Evolutionary conservation across 2,329 filamentous ascomycete species (phyloP), one percentile per base, ranked within the genome.

Genomic region (Coniochaeta ligniaria): DNA sequence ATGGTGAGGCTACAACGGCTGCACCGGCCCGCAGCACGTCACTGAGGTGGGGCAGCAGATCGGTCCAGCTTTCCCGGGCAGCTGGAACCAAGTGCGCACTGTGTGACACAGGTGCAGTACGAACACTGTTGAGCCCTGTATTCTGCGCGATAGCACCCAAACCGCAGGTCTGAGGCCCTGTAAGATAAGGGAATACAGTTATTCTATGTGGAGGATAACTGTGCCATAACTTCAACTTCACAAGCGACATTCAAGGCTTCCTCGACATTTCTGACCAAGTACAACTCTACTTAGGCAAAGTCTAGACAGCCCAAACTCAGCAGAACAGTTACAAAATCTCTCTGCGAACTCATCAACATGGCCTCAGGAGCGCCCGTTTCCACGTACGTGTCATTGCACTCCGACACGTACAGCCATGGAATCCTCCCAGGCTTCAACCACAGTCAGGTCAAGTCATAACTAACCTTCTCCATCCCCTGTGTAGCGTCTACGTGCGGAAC

Each of bases 311-410:
- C 3, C 17, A 33, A 5, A 28, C 35, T 55, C 26, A 33, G 9
- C 50, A 12, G 26, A 35, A 55, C 50, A 55, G 38, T 5, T 17
- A 28, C 22, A 50, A n/a, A 52, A 5, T 26, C 26, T 52, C 2
- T 52, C 24, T 28, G 47, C 24, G 11, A 28, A 58, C n/a, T 26
- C 55, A 41, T 31, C 58, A 59, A 16, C 59, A 72, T 73, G 71
- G 65, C 70, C 59, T 74, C 76, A 60, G 69, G 67, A 67, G 70
- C 76, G 64, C 78, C 84, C 62, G 82, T 86, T 69, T 80, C 84
- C 75, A 88, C 85, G 85, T 88, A 83, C 83, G 85, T 87, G 85
- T 87, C 84, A 87, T 88, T 87, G 84, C 83, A 88, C 84, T 77
- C 75, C 81, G 85, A 87, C 83, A 84, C 73, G 71, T 72, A 68